Conservation (phyloP, 164 flowering plant genomes). For the Cinnamomum chago region DNA sequence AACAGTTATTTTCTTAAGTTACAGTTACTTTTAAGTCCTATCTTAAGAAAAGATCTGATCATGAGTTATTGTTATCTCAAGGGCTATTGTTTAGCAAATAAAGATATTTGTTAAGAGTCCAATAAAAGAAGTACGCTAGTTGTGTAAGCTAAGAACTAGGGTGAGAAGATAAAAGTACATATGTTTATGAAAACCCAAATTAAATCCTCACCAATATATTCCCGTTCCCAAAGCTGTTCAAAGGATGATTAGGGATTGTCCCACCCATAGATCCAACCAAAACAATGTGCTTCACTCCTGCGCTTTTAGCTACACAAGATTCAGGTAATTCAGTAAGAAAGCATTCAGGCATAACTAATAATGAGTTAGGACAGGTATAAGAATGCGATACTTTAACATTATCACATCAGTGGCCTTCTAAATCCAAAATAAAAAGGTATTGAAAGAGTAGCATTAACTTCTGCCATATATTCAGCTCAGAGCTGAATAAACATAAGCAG, state of each 20-base stretch:
- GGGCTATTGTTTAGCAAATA: no score
- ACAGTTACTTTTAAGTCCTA: background rate
- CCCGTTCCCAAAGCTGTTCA: slow-evolving; percentile 88
- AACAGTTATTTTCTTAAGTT: background rate
- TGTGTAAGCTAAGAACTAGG: no score
- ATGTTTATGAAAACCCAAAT: background rate
- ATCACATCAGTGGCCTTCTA: background rate
- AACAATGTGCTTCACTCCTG: slow-evolving; percentile 92
- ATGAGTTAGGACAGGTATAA: background rate
- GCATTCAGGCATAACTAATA: background rate
- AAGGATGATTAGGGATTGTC: slow-evolving; percentile 65
- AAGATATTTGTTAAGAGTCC: no score
- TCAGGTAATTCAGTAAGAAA: slow-evolving; percentile 3
- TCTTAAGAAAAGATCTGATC: no score
- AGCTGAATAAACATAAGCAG: background rate
- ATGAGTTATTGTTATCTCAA: no score
- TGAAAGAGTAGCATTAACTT: background rate
- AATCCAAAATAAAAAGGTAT: background rate
- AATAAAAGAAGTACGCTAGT: no score
- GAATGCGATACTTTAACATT: background rate
- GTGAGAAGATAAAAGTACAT: no score
- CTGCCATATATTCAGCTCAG: background rate
- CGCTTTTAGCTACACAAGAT: slow-evolving; percentile 65
- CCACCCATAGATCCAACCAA: slow-evolving; percentile 99
- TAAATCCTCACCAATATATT: slow-evolving; percentile 66